Conservation (phyloP, 2,329 filamentous ascomycete genomes). For the Pleomassaria siparia region DNA sequence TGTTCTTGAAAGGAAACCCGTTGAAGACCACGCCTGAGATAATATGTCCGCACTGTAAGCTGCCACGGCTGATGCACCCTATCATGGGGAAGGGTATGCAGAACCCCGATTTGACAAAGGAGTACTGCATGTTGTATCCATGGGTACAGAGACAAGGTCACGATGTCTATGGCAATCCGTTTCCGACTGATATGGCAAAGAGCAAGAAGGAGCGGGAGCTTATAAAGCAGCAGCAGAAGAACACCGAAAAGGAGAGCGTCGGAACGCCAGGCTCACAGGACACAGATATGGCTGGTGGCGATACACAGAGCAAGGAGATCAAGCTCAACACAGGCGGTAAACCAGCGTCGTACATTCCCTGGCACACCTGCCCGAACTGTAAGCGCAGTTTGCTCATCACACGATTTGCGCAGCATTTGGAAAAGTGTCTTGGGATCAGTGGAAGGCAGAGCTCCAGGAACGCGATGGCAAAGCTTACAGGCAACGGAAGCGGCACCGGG, state of each 20-base stretch:
- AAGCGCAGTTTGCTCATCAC: constrained; percentile 63
- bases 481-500: constrained; percentile 38
- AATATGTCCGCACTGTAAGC: constrained; percentile 71
- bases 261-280: constrained; percentile 51
- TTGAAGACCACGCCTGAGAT: constrained; percentile 71
- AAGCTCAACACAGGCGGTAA: constrained; percentile 53
- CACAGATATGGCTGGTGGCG: constrained; percentile 39
- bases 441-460: constrained; percentile 55
- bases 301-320: constrained; percentile 42
- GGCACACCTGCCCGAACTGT: constrained; percentile 61
- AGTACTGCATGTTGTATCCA: constrained; percentile 78
- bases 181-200: constrained; percentile 73
- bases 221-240: constrained; percentile 45
- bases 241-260: constrained; percentile 46
- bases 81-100: constrained; percentile 70
- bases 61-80: constrained; percentile 72
- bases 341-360: constrained; percentile 50
- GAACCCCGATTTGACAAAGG: constrained; percentile 58
- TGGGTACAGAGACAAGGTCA: constrained; percentile 75
- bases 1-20: constrained; percentile 70
- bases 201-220: constrained; percentile 71
- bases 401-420: constrained; percentile 62
- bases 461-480: constrained; percentile 50
- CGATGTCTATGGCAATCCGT: constrained; percentile 82
- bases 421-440: constrained; percentile 61